Evolutionary conservation across 192 early-diverging fungal genomes (phyloP).

Genomic region (Lunasporangiospora selenospora): DNA sequence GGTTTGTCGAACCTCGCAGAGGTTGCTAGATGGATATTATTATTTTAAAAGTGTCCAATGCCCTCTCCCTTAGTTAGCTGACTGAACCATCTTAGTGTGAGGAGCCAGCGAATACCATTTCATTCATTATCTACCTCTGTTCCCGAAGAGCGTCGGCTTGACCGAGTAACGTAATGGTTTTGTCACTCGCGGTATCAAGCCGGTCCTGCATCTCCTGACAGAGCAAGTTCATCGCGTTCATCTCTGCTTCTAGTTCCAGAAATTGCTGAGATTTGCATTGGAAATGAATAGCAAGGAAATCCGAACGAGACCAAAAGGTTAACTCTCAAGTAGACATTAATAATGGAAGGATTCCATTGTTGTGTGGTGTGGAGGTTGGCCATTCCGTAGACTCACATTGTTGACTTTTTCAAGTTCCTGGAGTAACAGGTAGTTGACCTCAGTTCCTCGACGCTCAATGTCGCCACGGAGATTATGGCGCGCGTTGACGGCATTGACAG

Average conservation of each 20-base stretch:
- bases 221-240: conserved; percentile 63
- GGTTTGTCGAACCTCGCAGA: conserved; percentile 58
- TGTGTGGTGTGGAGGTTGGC: no score
- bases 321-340: not conserved
- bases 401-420: conserved; percentile 62
- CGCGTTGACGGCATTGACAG: conserved; percentile 53
- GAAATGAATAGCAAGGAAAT: conserved; percentile 4
- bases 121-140: conserved; percentile 56
- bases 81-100: not conserved
- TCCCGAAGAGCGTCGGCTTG: conserved; percentile 68
- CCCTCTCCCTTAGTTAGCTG: not conserved
- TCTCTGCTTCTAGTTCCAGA: conserved; percentile 62
- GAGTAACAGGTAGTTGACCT: conserved; percentile 61
- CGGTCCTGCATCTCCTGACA: conserved; percentile 66
- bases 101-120: not conserved
- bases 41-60: not conserved
- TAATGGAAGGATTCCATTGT: no score
- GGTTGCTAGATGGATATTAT: conserved; percentile 43
- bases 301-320: not conserved
- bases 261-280: no score
- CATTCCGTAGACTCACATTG: no score
- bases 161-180: conserved; percentile 69
- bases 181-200: conserved; percentile 59
- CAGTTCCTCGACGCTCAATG: conserved; percentile 62
- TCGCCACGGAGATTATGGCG: conserved; percentile 65